A percentile compares a stretch with the other conserved stretches of the same genome.
Evolutionary conservation across 2,329 filamentous ascomycete genomes (phyloP).

Genomic region (Lachnellula suecica): DNA sequence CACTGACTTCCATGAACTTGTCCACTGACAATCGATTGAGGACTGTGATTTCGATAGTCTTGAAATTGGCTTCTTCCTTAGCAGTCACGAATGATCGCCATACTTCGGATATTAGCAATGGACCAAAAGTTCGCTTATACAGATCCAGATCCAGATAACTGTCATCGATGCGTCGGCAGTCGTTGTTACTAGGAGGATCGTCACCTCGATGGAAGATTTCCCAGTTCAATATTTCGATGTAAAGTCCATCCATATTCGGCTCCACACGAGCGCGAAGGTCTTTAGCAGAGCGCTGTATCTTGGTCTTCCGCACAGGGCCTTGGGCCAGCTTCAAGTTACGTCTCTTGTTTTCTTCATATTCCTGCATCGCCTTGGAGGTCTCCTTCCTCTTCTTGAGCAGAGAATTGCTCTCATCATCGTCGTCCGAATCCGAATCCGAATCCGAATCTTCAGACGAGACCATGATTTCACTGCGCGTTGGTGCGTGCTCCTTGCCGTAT

Average conservation of each 20-base stretch:
- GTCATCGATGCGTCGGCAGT: slow-evolving; percentile 74
- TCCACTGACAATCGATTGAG: slow-evolving; percentile 88
- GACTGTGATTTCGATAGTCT: slow-evolving; percentile 83
- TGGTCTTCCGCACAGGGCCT: slow-evolving; percentile 80
- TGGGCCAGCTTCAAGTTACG: slow-evolving; percentile 51
- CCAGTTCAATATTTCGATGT: slow-evolving; percentile 87
- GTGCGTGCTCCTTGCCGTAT: slow-evolving; percentile 74
- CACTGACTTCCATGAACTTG: slow-evolving; percentile 88
- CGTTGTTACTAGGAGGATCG: slow-evolving; percentile 74
- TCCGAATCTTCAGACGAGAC: slow-evolving; percentile 74
- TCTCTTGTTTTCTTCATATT: slow-evolving; percentile 46
- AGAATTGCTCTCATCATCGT: slow-evolving; percentile 55
- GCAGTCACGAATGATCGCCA: slow-evolving; percentile 93
- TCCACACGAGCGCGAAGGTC: slow-evolving; percentile 92
- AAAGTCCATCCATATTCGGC: slow-evolving; percentile 81
- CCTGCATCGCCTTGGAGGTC: slow-evolving; percentile 31
- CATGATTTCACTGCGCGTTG: slow-evolving; percentile 83
- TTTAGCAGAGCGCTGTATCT: slow-evolving; percentile 78
- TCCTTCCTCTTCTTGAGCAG: slow-evolving; percentile 47
- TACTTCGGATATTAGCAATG: slow-evolving; percentile 85
- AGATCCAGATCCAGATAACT: slow-evolving; percentile 73
- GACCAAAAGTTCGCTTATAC: slow-evolving; percentile 89
- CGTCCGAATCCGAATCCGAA: slow-evolving; percentile 71
- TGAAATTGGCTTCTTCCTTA: slow-evolving; percentile 80
- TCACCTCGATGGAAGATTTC: slow-evolving; percentile 90